Percentiles rank a stretch among this genome's conserved stretches.
phyloP scores from a whole-genome alignment of 768 basidiomycete genomes.

The Mycena capillaripes region DNA sequence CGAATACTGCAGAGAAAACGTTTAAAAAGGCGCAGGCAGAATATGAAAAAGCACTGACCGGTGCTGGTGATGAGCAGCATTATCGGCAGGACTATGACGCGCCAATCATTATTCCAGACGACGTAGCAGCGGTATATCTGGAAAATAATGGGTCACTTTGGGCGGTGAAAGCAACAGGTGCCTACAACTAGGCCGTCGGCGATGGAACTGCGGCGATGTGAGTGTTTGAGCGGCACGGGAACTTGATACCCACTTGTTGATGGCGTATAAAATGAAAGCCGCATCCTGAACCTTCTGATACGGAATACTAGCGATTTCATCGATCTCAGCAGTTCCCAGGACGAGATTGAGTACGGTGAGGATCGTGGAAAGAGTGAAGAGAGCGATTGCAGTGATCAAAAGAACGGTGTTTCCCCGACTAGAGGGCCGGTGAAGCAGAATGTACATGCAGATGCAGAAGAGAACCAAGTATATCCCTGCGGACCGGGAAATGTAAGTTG shows the following conservation, averaged over 20 bases:
- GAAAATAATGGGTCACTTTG: not conserved
- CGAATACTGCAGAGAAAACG: slow-evolving; percentile 19
- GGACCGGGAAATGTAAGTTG: not conserved
- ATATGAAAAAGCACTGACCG: slow-evolving; percentile 36
- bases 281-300: slow-evolving; percentile 42
- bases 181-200: slow-evolving; percentile 48
- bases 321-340: slow-evolving; percentile 43
- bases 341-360: slow-evolving; percentile 45
- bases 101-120: slow-evolving; percentile 47
- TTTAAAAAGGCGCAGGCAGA: not conserved
- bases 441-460: slow-evolving; percentile 46
- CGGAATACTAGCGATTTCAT: slow-evolving; percentile 40
- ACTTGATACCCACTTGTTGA: slow-evolving; percentile 47
- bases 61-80: slow-evolving; percentile 43
- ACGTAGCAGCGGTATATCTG: slow-evolving; percentile 52
- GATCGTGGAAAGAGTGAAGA: slow-evolving; percentile 47
- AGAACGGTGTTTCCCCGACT: slow-evolving; percentile 44
- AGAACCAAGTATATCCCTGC: slow-evolving; percentile 46
- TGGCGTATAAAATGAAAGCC: slow-evolving; percentile 48
- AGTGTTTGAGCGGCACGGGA: slow-evolving; percentile 9
- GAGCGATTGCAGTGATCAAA: slow-evolving; percentile 42
- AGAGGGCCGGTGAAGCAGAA: slow-evolving; percentile 39
- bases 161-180: not conserved
- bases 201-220: slow-evolving; percentile 39
- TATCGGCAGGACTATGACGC: slow-evolving; percentile 44